Evolutionary conservation across 2,329 filamentous ascomycete genomes (phyloP).

Genomic region (Penicillium sp.): DNA sequence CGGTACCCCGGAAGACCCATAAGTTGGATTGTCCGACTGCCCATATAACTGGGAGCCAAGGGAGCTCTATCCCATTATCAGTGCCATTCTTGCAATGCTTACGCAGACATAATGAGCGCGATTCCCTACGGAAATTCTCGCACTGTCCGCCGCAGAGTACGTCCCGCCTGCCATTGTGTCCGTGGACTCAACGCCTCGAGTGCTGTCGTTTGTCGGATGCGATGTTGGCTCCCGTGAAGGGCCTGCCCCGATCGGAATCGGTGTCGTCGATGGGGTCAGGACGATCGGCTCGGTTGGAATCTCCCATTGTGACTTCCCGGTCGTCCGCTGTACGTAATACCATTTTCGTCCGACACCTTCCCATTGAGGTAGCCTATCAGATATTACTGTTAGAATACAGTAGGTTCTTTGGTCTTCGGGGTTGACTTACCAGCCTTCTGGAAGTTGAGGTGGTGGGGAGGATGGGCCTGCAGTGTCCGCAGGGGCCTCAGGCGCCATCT

Average conservation of each 20-base stretch:
- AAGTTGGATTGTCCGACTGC: conserved; percentile 13
- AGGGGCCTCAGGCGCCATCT: conserved; percentile 33
- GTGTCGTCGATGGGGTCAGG: conserved; percentile 37
- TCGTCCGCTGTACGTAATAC: conserved; percentile 44
- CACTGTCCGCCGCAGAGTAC: conserved; percentile 19
- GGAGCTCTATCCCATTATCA: conserved; percentile 31
- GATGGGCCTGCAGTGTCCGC: conserved; percentile 42
- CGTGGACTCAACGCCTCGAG: conserved; percentile 10
- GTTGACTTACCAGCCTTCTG: conserved; percentile 40
- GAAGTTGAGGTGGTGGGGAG: conserved; percentile 38
- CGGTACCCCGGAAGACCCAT: conserved; percentile 16
- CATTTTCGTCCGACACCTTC: conserved; percentile 40
- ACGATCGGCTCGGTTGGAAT: conserved; percentile 43
- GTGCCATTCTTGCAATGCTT: conserved; percentile 22
- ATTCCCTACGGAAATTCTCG: conserved; percentile 31
- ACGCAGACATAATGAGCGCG: conserved; percentile 23
- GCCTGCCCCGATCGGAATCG: conserved; percentile 29
- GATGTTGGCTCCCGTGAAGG: conserved; percentile 28
- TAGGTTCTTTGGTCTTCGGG: neutral
- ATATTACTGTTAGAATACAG: neutral
- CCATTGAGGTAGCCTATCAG: conserved; percentile 42
- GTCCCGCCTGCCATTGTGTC: conserved; percentile 15
- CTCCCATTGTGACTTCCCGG: conserved; percentile 43
- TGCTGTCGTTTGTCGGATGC: conserved; percentile 26
- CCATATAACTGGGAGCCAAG: conserved; percentile 20